A percentile compares a stretch with the other conserved stretches of the same genome.
phyloP scores from a whole-genome alignment of 495 filamentous ascomycete species.

The Aspergillus cavernicola region DNA sequence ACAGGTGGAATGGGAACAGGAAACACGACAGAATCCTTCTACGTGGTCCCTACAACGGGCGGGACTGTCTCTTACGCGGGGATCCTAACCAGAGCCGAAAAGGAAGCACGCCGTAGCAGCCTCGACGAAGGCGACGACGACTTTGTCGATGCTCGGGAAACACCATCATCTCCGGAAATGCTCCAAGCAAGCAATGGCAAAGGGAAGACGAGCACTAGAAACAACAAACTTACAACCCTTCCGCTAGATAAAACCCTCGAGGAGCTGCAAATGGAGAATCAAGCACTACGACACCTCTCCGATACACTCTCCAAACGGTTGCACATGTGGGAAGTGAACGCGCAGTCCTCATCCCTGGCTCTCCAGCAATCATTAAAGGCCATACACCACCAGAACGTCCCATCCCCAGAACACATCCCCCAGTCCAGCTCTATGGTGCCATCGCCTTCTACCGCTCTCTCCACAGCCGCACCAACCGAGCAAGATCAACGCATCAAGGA shows the following conservation, averaged over 20 bases:
- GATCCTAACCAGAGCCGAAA: slow-evolving; percentile 71
- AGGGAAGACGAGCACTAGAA: slow-evolving; percentile 12
- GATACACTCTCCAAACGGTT: slow-evolving; percentile 76
- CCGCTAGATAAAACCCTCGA: slow-evolving; percentile 61
- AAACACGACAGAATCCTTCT: slow-evolving; percentile 76
- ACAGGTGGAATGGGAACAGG: slow-evolving; percentile 33
- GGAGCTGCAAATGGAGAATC: slow-evolving; percentile 79
- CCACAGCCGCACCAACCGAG: slow-evolving; percentile 24
- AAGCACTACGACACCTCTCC: slow-evolving; percentile 65
- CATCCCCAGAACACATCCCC: slow-evolving; percentile 29
- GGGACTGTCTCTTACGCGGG: slow-evolving; percentile 86
- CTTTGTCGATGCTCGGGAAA: slow-evolving; percentile 85
- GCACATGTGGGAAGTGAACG: slow-evolving; percentile 79
- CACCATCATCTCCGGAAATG: slow-evolving; percentile 49
- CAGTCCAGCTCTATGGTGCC: slow-evolving; percentile 25
- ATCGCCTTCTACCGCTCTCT: slow-evolving; percentile 19
- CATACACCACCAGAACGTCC: slow-evolving; percentile 50
- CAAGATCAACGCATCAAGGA: slow-evolving; percentile 45
- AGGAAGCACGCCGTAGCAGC: slow-evolving; percentile 50
- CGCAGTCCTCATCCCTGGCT: slow-evolving; percentile 74
- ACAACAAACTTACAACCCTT: slow-evolving; percentile 27
- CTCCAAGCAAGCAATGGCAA: slow-evolving; percentile 31
- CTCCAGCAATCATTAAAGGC: slow-evolving; percentile 75
- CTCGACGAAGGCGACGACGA: slow-evolving; percentile 66
- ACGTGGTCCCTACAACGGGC: slow-evolving; percentile 87